Base-by-base conservation (phyloP, 495 filamentous ascomycete species). In the Neurospora sp. region DNA sequence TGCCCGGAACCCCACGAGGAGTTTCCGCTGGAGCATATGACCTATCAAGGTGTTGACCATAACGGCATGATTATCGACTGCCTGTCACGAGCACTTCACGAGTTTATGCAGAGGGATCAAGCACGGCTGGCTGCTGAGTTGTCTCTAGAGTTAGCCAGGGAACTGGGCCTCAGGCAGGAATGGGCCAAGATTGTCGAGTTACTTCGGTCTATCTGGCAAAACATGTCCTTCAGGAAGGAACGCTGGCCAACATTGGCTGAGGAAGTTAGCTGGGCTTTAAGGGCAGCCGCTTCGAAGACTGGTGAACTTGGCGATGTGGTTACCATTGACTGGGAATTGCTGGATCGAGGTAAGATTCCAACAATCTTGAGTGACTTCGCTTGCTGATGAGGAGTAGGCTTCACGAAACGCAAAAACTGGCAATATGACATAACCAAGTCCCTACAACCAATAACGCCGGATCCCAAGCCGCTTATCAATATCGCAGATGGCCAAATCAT, bases 301-400 rank as follows among this genome's bases (percentile, higher is more conserved):
- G 87, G 89, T 14, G 89, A 94, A 75, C 84, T 84, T 14, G 89
- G 90, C 48, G 86, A 89, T 16, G 82, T 94, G 10, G 78, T 97
- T 38, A 87, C 88, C 42, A 90, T 95, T n/a, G 90, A 93, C 70
- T 95, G 94, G 89, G 95, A 98, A 78, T 85, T 97, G 40, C 82
- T 93, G 73, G 90, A 89, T 75, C 84, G 82, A 73, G 83, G 91
- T 94, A 79, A 80, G 91, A 81, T 9, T 22, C 0, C 12, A 37
- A 18, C 6, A 1, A 35, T 65, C 4, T 0, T 7, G 2, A 0
- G 14, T 65, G 27, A 40, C 31, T 76, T 41, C 6, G 48, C 10
- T 42, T 53, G 40, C 20, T 42, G 40, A 40, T 35, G 6, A 31
- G 9, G 27, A 76, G 48, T 78, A 90, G 90, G 80, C 22, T 94